A percentile compares a stretch with the other conserved stretches of the same genome.
phyloP scores from a whole-genome alignment of 2,329 filamentous ascomycete genomes.

The Phyllosticta ampelicida region DNA sequence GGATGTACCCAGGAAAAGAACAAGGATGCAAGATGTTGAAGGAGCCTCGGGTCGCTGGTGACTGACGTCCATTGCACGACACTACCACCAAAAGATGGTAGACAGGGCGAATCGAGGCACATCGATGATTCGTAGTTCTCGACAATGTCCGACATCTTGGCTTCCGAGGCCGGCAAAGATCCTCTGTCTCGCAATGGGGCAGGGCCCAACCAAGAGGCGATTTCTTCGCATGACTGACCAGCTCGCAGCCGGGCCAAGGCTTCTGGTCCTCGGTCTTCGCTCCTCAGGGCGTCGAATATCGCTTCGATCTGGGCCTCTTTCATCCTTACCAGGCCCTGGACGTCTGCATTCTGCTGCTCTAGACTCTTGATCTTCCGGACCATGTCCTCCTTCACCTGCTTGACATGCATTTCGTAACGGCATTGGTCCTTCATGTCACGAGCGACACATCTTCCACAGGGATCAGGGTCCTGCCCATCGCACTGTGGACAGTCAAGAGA shows the following conservation, averaged over 20 bases:
- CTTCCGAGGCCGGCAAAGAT: slow-evolving; percentile 11
- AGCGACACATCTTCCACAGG: slow-evolving; percentile 16
- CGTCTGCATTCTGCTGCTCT: slow-evolving; percentile 15
- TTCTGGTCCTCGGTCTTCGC: slow-evolving; percentile 14
- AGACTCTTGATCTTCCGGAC: slow-evolving; percentile 17
- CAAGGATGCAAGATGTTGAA: slow-evolving; percentile 19
- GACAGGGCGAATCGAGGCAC: not conserved
- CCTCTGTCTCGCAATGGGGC: slow-evolving; percentile 10
- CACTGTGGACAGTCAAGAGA: slow-evolving; percentile 14
- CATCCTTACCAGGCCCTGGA: slow-evolving; percentile 13
- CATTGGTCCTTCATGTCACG: slow-evolving; percentile 17
- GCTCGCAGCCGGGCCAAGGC: slow-evolving; percentile 14
- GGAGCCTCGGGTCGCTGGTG: slow-evolving; percentile 10
- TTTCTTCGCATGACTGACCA: slow-evolving; percentile 14
- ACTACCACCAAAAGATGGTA: not conserved
- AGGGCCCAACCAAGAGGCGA: slow-evolving; percentile 15
- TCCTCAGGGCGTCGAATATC: slow-evolving; percentile 15
- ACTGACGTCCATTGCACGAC: not conserved
- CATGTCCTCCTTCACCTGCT: slow-evolving; percentile 21
- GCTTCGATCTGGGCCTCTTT: slow-evolving; percentile 14
- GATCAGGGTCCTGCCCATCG: slow-evolving; percentile 17
- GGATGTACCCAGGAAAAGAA: slow-evolving; percentile 24
- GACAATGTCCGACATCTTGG: slow-evolving; percentile 12
- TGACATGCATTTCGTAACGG: slow-evolving; percentile 21
- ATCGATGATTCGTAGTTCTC: slow-evolving; percentile 1